Evolutionary conservation across 192 early-diverging fungal genomes (phyloP), one percentile per base, ranked within the genome.

Genomic region (Spizellomyces sp.): DNA sequence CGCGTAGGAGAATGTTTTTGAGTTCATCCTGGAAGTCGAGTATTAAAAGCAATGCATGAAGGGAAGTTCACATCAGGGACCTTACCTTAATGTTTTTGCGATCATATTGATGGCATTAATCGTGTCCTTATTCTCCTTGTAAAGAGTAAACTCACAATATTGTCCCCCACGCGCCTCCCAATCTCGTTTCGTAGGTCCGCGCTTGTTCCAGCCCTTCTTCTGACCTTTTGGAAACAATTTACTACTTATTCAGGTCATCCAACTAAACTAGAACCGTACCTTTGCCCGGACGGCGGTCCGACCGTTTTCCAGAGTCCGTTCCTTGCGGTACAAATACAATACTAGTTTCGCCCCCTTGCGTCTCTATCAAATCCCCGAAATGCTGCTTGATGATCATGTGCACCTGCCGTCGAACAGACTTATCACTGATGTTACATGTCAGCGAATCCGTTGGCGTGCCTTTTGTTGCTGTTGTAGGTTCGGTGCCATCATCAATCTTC

Each of bases 111-210:
- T 70, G 0, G 89, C 90, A 8, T 92, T 91, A 90, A 96, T 94
- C 5, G 96, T 94, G 71, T 99, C 98, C 48, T 77, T 83, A 79
- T 96, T 95, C 65, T 95, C 91, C 78, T 99, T 99, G 77, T 90
- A 93, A 76, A 99, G 74, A 42, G 88, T 86, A 81, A 98, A 98
- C 55, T 92, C 83, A 67, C 86, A 84, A 69, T 89, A 94, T 42
- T 94, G 83, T 44, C 95, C 96, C 8, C 83, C 83, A 0, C 78
- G 19, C n/a, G 80, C 82, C 8, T 84, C 69, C 85, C 89, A 92
- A 19, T 65, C 48, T 12, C 58, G 46, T 44, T 36, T 68, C 46
- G 9, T 75, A 61, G 36, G 6, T 5, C 22, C 59, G 36, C 59
- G 59, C 14, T 61, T 61, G 22, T 65, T 50, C 12, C 12, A n/a